These are phyloP conservation scores for Alternaria tenuissima DNA, from an alignment of 2,329 filamentous ascomycete genomes.

Conservation along the genomic window DNA sequence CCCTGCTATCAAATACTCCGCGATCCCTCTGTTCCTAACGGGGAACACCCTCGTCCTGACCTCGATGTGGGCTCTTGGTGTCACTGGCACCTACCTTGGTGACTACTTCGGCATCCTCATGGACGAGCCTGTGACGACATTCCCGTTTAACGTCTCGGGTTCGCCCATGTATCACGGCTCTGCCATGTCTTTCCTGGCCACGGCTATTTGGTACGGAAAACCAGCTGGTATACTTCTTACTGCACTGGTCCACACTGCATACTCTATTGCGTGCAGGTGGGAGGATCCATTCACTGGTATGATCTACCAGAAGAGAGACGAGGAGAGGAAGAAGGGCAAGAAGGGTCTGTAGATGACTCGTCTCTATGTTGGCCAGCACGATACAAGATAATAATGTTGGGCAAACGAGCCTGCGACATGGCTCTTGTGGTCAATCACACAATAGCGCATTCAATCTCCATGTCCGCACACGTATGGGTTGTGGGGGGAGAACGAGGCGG, in stretches of 20 bases:
- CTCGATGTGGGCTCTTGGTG: slow-evolving; percentile 89
- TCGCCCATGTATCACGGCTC: slow-evolving; percentile 98
- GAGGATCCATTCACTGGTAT: slow-evolving; percentile 94
- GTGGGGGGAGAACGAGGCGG: slow-evolving; percentile 1
- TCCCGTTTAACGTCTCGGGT: slow-evolving; percentile 91
- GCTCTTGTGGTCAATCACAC: background rate
- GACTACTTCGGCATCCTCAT: slow-evolving; percentile 99
- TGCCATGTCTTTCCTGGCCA: slow-evolving; percentile 90
- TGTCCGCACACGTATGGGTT: background rate
- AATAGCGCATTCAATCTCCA: background rate
- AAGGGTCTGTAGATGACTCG: slow-evolving; percentile 36
- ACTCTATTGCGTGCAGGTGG: slow-evolving; percentile 80
- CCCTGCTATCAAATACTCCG: slow-evolving; percentile 67
- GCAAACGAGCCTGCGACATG: background rate
- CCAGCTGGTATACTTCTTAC: slow-evolving; percentile 85
- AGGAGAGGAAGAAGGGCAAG: slow-evolving; percentile 54
- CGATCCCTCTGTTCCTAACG: slow-evolving; percentile 72
- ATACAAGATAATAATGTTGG: background rate
- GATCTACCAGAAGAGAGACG: slow-evolving; percentile 89
- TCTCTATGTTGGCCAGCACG: background rate
- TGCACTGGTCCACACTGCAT: slow-evolving; percentile 76
- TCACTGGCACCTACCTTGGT: slow-evolving; percentile 95
- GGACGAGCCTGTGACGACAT: slow-evolving; percentile 92
- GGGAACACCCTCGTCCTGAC: slow-evolving; percentile 88
- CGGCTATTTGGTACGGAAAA: slow-evolving; percentile 83